Evolutionary conservation across 257 asterid species (phyloP), one percentile per base, ranked within the genome.

Genomic region (Euphrasia confusa): DNA sequence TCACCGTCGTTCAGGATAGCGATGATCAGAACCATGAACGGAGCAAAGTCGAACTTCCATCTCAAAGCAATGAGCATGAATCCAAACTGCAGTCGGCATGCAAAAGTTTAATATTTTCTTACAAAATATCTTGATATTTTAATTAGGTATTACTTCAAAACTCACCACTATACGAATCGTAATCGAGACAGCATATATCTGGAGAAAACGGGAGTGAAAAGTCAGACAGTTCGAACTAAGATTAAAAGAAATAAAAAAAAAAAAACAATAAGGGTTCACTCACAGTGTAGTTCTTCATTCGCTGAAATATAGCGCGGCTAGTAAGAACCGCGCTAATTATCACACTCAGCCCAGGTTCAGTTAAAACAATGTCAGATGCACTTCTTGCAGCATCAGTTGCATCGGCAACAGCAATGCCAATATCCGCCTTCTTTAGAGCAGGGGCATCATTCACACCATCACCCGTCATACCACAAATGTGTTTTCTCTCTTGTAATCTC

Each of bases 401-500:
- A 83, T 90, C 97, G 63, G 87, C 96, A 68, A 90, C 97, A 7
- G 97, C 97, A 58, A 90, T 90, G 49, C 97, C 97, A 48, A 90
- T 90, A 57, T 90, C 97, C 2, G 97, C 97, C 83, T 87, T 87
- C 84, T 90, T 90, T 30, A 90, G 73, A 60, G 98, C 98, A 24
- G 98, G 98, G 21, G 98, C 96, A 60, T 90, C 98, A 28, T 90
- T 90, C 13, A 90, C 98, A 47, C 98, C 98, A 72, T 90, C 98
- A 21, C 98, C 98, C 0, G 98, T 90, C 98, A 90, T 90, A 50
- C 98, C 98, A 66, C 78, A 85, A 68, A 90, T 84, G 80, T 90
- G 98, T 80, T 90, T 88, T 66, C 81, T 73, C 74, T 90, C 96
- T 63, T 90, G 98, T 82, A 90, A 73, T 80, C 86, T 88, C 88